phyloP scores from a whole-genome alignment of 1,284 basidiomycete genomes.

The Puccinia coronata region DNA sequence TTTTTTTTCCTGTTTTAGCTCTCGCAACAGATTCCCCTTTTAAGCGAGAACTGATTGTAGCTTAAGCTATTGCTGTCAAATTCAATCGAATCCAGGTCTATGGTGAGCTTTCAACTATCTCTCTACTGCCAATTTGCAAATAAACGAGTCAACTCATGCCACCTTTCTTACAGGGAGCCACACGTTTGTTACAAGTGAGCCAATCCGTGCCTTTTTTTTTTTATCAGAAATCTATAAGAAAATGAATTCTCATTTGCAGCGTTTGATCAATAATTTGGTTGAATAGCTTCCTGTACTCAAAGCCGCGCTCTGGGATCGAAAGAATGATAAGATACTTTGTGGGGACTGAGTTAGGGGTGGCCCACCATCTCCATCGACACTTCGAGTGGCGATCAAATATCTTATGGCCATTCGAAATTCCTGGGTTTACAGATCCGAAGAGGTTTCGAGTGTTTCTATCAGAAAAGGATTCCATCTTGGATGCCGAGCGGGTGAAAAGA shows the following conservation, averaged over 20 bases:
- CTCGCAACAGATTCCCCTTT: conserved; percentile 51
- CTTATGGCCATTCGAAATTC: conserved; percentile 56
- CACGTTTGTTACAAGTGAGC: conserved; percentile 49
- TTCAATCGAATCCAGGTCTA: conserved; percentile 6
- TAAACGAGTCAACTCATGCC: conserved; percentile 50
- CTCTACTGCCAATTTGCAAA: conserved; percentile 30
- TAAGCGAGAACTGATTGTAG: conserved; percentile 51
- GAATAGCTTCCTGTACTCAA: conserved; percentile 41
- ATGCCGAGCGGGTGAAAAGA: conserved; percentile 52
- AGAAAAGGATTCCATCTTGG: conserved; percentile 55
- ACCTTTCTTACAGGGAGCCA: conserved; percentile 25
- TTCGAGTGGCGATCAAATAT: conserved; percentile 52
- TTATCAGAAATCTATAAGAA: neutral
- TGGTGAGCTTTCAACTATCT: too few species aligned
- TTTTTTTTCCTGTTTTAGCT: neutral
- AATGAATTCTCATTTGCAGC: neutral
- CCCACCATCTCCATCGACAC: conserved; percentile 33
- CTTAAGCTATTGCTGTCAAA: neutral
- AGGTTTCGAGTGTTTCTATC: conserved; percentile 54
- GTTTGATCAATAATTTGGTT: neutral
- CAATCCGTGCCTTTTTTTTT: neutral
- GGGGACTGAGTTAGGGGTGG: conserved; percentile 39
- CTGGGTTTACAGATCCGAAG: conserved; percentile 50
- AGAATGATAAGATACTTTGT: conserved; percentile 43
- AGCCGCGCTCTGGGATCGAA: conserved; percentile 32